Evolutionary conservation across 176 grass and related monocot species (phyloP), one percentile per base, ranked within the genome.

Genomic region (Oryza brachyantha): DNA sequence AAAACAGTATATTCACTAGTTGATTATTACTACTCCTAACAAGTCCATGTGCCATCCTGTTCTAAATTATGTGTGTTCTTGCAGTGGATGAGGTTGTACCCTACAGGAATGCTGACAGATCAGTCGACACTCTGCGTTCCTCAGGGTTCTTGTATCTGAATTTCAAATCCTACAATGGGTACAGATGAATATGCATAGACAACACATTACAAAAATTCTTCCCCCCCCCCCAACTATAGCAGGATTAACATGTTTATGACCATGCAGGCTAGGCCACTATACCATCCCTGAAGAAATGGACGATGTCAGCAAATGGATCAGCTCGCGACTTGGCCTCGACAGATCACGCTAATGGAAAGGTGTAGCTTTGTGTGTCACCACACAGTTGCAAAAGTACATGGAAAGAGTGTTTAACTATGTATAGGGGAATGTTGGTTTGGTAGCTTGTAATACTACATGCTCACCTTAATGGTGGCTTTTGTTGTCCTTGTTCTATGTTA

Each of bases 231-330:
- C 25, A 4, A 19, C 0, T 22, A 39, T 17, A 39, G 25, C n/a
- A 72, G 38, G 14, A 62, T 19, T 81, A 61, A 24, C 2, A 17
- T 41, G 66, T 9, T 73, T 64, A 31, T 38, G 52, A 87, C 69
- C 21, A 5, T 66, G 71, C 90, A 98, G 92, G 54, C 72, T 94
- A 46, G 96, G 88, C 7, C 92, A 98, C 79, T 91, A 93, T 71
- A 98, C 96, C 34, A 81, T 98, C 46, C 96, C 96, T 25, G 96
- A 98, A 83, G 96, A 98, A 68, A 93, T 98, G 96, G 92, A 93
- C 29, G 87, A 88, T 31, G 86, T 94, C 54, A 81, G 81, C 82
- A 93, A 85, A 65, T 97, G 92, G 95, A 77, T 94, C 52, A 72
- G 82, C 32, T 86, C 83, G 14, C 61, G 73, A 21, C 75, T 94